Base-by-base conservation (phyloP, 495 filamentous ascomycete genomes). In the Aspergillus coremiiformis region DNA sequence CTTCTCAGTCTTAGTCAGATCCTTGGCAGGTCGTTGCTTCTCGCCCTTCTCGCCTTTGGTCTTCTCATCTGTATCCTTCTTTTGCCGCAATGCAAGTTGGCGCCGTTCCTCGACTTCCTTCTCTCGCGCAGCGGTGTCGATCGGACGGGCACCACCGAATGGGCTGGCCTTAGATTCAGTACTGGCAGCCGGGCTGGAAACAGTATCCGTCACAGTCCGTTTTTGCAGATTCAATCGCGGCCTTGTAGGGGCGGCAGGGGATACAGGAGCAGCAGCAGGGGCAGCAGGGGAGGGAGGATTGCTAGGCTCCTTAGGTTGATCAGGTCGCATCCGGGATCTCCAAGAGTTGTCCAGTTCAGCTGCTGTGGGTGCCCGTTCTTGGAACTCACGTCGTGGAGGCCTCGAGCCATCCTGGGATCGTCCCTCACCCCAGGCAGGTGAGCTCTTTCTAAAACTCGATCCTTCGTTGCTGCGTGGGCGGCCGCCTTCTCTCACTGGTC, bases 51-150 rank as follows among this genome's bases (percentile, higher is more conserved):
- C 89, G 52, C 57, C 80, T 64, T 84, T 85, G 19, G 81, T 83
- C 70, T 92, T 94, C 41, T 95, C 89, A 4, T 96, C 92, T 0
- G 82, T 82, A 48, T 96, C 92, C 66, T 85, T 87, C 79, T 90
- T 95, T 59, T 87, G 84, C 54, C 83, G 84, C 44, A 88, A 23
- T 3, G 82, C 79, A 44, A 84, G 73, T 60, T 86, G 74, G 52
- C 86, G 81, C 74, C 86, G 91, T 72, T 95, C 90, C 63, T 91
- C 92, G 24, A 97, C 82, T 67, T 95, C 86, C 49, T 82, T 85
- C 71, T 96, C 92, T 43, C 85, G 80, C 8, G 89, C 78, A 17
- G 88, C 87, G 44, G 89, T 95, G 68, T 96, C 90, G 54, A 94
- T 94, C 10, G 90, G 90, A 44, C 81, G 80, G 33, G 90, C 90